Evolutionary conservation across 805 yeast species (phyloP), one percentile per base, ranked within the genome.

Genomic region (Yarrowia hollandica): DNA sequence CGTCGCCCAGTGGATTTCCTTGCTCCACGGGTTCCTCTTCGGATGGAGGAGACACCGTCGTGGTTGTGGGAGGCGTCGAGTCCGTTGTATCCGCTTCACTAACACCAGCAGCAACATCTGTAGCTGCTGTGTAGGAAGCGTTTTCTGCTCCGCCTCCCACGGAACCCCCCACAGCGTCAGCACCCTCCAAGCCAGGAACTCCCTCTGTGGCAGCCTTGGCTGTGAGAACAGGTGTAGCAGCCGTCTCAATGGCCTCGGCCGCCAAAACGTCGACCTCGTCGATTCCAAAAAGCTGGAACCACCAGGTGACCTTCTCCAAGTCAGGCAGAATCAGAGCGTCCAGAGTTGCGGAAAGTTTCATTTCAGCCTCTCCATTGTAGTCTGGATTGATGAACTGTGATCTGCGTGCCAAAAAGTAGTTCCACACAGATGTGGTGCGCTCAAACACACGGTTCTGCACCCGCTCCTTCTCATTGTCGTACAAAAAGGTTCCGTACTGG

Each of bases 401-500:
- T 16, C 77, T 76, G 21, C 97, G 75, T 5, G 96, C 87, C 59
- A 83, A 76, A 74, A 94, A 92, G 69, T 94, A 91, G 71, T 91
- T 96, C 98, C 98, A 91, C 1, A 87, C 96, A 12, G 92, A 83
- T 30, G 88, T 77, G 0, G 97, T 87, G 11, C 77, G 74, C 2
- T 71, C 65, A 7, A 66, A 69, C 1, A 82, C 71, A 10, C 76
- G 69, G 23, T 75, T 71, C n/a, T 72, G 73, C 7, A 73, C 66
- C 59, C 83, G 73, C 61, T 89, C 96, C 52, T 72, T 70, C 68
- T 94, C 97, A 42, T 80, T 79, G 67, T 94, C 86, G 64, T 81
- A 83, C 57, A 94, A 70, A 66, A 94, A 94, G 1, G 96, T 84
- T 3, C 98, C 98, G 71, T 90, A 94, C 70, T 94, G 98, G 66